phyloP scores from a whole-genome alignment of 2,329 filamentous ascomycete genomes.

The Capronia epimyces region DNA sequence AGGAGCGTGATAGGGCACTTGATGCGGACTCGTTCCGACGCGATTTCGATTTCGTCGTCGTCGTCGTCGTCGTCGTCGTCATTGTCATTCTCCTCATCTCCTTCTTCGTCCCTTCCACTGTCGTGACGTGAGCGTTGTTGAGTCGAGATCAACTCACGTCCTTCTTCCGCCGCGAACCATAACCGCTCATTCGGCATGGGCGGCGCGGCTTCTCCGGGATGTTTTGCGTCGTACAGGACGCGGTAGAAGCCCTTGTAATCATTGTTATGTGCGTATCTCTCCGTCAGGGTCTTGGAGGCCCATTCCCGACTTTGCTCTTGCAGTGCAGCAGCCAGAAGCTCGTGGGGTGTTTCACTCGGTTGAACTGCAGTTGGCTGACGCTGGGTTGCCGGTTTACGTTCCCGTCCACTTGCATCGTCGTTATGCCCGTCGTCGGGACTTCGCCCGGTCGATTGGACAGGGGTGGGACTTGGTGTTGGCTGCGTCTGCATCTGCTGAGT shows the following conservation, averaged over 20 bases:
- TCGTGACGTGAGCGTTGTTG: constrained; percentile 38
- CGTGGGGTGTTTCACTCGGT: constrained; percentile 10
- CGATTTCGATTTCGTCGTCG: constrained; percentile 46
- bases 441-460: constrained; percentile 30
- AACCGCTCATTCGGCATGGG: constrained; percentile 52
- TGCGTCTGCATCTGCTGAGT: constrained; percentile 31
- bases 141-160: constrained; percentile 25
- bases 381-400: constrained; percentile 19
- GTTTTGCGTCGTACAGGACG: constrained; percentile 56
- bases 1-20: constrained; percentile 47
- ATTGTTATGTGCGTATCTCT: constrained; percentile 55
- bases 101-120: no score
- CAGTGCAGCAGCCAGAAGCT: constrained; percentile 28
- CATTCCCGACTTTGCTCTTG: constrained; percentile 24
- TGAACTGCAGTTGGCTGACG: constrained; percentile 28
- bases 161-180: constrained; percentile 56
- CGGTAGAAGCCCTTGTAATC: constrained; percentile 57
- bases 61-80: constrained; percentile 42
- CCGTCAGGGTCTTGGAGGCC: constrained; percentile 28
- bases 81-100: not conserved
- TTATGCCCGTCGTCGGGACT: constrained; percentile 32
- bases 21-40: constrained; percentile 41
- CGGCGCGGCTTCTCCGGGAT: constrained; percentile 49
- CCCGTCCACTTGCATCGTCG: constrained; percentile 34
- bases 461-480: constrained; percentile 33